Percentiles rank a stretch among this genome's conserved stretches.
Conservation (phyloP, 1,284 basidiomycete species). For the Leccinum pachyderme region DNA sequence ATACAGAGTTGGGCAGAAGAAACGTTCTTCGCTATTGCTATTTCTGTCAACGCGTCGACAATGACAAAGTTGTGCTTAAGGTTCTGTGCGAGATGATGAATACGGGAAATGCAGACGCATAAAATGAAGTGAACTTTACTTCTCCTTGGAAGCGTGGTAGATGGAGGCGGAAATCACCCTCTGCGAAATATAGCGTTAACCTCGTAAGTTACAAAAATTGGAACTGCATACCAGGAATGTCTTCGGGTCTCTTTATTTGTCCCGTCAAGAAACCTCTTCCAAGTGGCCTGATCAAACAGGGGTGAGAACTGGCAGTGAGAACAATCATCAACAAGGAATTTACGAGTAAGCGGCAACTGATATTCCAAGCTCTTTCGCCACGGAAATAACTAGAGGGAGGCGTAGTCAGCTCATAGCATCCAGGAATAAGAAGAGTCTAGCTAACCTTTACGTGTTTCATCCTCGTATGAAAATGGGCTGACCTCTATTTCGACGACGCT, state of each 20-base stretch:
- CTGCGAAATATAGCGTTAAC: conserved; percentile 3
- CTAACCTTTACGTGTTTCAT: conserved; percentile 40
- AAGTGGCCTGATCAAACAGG: conserved; percentile 42
- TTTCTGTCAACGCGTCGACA: conserved; percentile 42
- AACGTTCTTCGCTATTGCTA: conserved; percentile 46
- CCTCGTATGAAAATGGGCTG: conserved; percentile 48
- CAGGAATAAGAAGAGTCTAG: not conserved
- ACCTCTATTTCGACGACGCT: conserved; percentile 54
- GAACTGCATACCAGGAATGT: conserved; percentile 38
- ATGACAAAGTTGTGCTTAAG: conserved; percentile 55
- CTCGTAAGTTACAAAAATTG: not conserved
- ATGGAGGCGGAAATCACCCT: conserved; percentile 26
- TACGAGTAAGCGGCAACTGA: conserved; percentile 56
- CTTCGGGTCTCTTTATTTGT: conserved; percentile 43
- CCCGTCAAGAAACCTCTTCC: conserved; percentile 60
- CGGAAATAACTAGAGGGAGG: conserved; percentile 36
- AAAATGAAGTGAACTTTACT: conserved; percentile 26
- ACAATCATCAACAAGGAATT: conserved; percentile 3
- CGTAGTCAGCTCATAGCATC: conserved; percentile 18
- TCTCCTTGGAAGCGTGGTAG: conserved; percentile 32
- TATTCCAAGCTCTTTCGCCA: conserved; percentile 44
- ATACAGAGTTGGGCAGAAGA: conserved; percentile 56
- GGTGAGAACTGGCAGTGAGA: not conserved
- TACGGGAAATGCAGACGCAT: not conserved
- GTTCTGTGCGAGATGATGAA: conserved; percentile 24